Percentiles rank a stretch among this genome's conserved stretches.
Evolutionary conservation across 805 yeast species (phyloP).

Genomic region (Yarrowia porcina): DNA sequence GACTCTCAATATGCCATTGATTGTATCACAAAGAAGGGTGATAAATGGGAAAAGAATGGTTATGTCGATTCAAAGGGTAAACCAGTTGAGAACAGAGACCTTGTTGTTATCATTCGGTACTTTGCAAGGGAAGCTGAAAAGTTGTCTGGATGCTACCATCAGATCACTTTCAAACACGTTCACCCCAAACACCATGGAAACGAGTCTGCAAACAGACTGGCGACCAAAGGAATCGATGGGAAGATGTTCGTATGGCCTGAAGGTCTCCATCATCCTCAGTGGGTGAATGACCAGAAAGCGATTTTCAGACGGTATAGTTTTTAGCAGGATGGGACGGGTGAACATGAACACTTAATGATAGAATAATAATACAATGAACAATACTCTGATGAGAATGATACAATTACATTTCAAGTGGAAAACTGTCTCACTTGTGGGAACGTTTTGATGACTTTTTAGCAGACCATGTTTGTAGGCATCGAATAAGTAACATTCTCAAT

Average conservation of each 20-base stretch:
- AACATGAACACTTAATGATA: no score
- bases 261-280: neutral
- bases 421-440: no score
- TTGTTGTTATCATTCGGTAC: neutral
- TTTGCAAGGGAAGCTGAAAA: neutral
- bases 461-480: no score
- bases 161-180: neutral
- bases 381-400: no score
- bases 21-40: neutral
- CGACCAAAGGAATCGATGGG: neutral
- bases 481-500: no score
- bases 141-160: neutral
- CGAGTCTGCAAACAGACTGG: neutral
- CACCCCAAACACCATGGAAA: neutral
- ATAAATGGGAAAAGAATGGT: neutral
- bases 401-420: no score
- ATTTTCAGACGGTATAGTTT: neutral
- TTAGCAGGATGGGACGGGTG: no score
- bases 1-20: constrained; percentile 1
- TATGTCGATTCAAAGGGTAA: neutral
- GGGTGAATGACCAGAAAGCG: constrained; percentile 3
- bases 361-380: no score
- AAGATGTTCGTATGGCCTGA: neutral
- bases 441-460: no score
- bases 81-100: neutral